Percentiles rank a stretch among this genome's conserved stretches.
phyloP scores from a whole-genome alignment of 352 stramenopile genomes.

The Thraustotheca clavata region DNA sequence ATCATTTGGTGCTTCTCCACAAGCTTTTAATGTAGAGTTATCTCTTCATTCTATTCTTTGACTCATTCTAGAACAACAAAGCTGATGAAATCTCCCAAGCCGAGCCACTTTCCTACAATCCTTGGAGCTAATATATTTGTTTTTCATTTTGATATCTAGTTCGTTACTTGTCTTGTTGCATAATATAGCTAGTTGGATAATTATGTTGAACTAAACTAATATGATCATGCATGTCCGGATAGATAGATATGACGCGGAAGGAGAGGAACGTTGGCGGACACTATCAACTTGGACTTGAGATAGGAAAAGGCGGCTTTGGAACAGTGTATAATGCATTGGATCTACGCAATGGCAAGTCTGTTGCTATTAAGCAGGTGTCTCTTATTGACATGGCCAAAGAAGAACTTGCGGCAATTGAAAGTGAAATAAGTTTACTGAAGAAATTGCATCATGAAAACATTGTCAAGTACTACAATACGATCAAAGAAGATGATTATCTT shows the following conservation, averaged over 20 bases:
- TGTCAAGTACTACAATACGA: conserved; percentile 93
- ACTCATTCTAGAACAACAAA: background rate
- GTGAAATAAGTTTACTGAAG: conserved; percentile 87
- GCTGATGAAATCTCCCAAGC: conserved; percentile 12
- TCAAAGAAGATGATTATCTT: conserved; percentile 73
- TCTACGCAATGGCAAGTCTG: conserved; percentile 66
- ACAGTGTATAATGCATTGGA: conserved; percentile 85
- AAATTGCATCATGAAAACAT: conserved; percentile 94
- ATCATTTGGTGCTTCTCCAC: conserved; percentile 11
- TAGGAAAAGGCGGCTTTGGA: conserved; percentile 87
- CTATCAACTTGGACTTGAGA: conserved; percentile 87
- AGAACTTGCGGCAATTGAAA: conserved; percentile 74
- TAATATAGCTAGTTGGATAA: too few species aligned
- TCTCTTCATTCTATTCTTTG: background rate
- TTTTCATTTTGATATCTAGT: too few species aligned
- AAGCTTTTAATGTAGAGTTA: background rate
- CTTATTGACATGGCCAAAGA: conserved; percentile 78
- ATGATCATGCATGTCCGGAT: conserved; percentile 1
- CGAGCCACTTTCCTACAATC: background rate
- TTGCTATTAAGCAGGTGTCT: conserved; percentile 84
- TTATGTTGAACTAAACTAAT: too few species aligned
- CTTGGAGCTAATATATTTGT: background rate
- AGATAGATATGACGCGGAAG: conserved; percentile 1
- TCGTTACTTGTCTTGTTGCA: too few species aligned
- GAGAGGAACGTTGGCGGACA: conserved; percentile 10